Conservation (phyloP, 306 rosid genomes). For the Gillenia trifoliata region DNA sequence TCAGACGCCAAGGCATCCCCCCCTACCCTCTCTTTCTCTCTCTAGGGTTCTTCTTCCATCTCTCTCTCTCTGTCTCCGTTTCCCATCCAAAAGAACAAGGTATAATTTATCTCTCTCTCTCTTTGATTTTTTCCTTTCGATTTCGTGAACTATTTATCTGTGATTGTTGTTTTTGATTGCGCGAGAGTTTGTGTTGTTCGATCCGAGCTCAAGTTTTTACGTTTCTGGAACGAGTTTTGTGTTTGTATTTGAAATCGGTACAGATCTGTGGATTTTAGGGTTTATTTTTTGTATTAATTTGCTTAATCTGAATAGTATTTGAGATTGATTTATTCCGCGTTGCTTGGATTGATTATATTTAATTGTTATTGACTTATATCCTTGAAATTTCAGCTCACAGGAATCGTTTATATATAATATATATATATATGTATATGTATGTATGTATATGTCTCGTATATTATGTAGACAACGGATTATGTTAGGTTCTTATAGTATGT, state of each 20-base stretch:
- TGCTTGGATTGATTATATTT: neutral
- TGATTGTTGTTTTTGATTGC: neutral
- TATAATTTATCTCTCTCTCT: neutral
- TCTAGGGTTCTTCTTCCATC: neutral
- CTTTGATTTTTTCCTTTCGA: neutral
- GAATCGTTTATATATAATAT: neutral
- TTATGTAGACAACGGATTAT: too few species aligned
- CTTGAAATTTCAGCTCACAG: neutral
- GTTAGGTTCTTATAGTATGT: neutral
- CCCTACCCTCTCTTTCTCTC: too few species aligned
- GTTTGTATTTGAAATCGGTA: neutral
- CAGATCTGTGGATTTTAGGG: slow-evolving; percentile 13
- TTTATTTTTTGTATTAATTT: neutral
- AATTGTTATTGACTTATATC: neutral
- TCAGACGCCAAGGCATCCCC: neutral
- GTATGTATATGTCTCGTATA: neutral
- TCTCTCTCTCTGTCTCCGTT: neutral
- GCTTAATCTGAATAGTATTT: neutral
- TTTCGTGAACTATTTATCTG: neutral
- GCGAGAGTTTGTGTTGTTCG: neutral
- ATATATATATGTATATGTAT: neutral
- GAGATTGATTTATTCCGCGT: neutral
- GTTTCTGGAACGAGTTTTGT: neutral
- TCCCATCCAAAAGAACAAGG: neutral
- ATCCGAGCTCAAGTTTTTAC: neutral